Percentiles rank a stretch among this genome's conserved stretches.
Evolutionary conservation across 177 flowering plant genomes (phyloP).

Genomic region (Telopea speciosissima): DNA sequence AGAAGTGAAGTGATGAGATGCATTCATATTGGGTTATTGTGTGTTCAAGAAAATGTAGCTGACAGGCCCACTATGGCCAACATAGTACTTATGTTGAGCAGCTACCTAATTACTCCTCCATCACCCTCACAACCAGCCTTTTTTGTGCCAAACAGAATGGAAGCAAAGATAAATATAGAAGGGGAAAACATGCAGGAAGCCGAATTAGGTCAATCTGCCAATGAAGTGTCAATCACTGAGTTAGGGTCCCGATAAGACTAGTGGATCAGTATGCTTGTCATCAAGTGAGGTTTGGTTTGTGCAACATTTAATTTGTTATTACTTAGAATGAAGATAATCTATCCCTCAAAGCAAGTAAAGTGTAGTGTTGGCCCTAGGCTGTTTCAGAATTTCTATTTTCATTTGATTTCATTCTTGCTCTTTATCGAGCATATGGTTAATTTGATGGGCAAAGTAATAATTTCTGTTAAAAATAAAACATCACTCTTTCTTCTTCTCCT

Average conservation of each 20-base stretch:
- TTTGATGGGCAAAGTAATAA: too few relatives aligned
- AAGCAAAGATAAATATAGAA: not conserved
- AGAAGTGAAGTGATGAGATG: constrained; percentile 13
- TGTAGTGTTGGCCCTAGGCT: too few relatives aligned
- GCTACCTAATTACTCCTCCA: constrained; percentile 5
- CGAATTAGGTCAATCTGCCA: not conserved
- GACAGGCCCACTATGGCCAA: constrained; percentile 14
- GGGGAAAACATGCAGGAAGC: not conserved
- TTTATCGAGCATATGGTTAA: too few relatives aligned
- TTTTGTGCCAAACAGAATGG: not conserved
- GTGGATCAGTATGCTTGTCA: not conserved
- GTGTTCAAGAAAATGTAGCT: constrained; percentile 11
- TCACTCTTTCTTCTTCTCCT: too few relatives aligned
- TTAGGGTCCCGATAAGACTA: not conserved
- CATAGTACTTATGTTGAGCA: constrained; percentile 11
- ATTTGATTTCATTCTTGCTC: too few relatives aligned
- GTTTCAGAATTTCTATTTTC: too few relatives aligned
- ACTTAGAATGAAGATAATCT: not conserved
- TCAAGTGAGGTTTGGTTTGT: not conserved
- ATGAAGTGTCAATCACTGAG: constrained; percentile 4
- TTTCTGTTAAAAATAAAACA: too few relatives aligned
- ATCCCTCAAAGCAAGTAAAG: too few relatives aligned
- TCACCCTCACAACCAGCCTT: constrained; percentile 9
- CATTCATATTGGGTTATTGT: constrained; percentile 14
- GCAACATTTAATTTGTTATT: not conserved